Base-by-base conservation (phyloP, 2,329 filamentous ascomycete genomes). In the Alternaria alternata region DNA sequence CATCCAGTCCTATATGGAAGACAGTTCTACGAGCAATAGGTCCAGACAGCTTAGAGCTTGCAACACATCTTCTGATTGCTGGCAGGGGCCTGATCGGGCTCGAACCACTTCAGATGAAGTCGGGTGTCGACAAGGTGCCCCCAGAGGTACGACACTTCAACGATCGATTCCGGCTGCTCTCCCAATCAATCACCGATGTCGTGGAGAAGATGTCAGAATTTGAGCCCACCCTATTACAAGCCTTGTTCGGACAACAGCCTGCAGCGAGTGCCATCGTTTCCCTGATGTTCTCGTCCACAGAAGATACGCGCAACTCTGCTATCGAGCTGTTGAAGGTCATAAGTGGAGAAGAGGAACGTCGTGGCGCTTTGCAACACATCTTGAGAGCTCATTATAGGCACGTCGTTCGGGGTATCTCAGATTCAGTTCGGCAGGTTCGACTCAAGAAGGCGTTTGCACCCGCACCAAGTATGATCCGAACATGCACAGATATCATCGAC, bases 281-380 rank as follows among this genome's bases (percentile, higher is more conserved):
- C 5, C 86, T 92, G 18, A 87, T 97, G 7, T 88, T 97, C 57
- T 93, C 93, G 43, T 91, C 92, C 16, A 90, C 96, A 67, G 83
- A 91, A 57, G 86, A 89, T 59, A 89, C 95, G 34, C 93, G 92
- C 62, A 90, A 94, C 74, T 90, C 92, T 16, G 89, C 91, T 1
- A 86, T 94, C 7, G 91, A 93, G 66, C 82, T 98, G 28, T 86
- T 98, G 65, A 97, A 97, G 78, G 88, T 88, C 36, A 87, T 94
- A 69, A 95, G 92, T 36, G 87, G 86, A 8, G 88, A 96, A 75
- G 85, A 85, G 54, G 85, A 83, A 61, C 82, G 88, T 57, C 80
- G 84, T 62, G 87, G 89, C 65, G 88, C 87, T 16, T 79, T 91
- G 14, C 84, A 84, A 44, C 83, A 89, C 68, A 77, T 90, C n/a